These are phyloP conservation scores for Fraxinus velutina DNA, from an alignment of 305 asterid species.

Conservation along the genomic window DNA sequence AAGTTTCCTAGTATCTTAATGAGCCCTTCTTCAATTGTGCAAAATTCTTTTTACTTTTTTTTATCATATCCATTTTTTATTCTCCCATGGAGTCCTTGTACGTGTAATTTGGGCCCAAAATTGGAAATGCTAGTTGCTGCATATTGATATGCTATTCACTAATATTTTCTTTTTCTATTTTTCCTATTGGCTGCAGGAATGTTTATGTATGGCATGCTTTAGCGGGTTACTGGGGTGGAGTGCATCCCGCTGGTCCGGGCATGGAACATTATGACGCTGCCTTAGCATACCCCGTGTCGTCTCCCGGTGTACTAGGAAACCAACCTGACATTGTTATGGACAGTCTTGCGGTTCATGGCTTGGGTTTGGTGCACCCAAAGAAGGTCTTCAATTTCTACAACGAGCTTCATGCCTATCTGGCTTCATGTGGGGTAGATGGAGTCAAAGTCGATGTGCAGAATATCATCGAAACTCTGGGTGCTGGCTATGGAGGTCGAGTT, in stretches of 20 bases:
- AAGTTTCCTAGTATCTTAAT: conserved; percentile 17
- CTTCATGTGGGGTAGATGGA: conserved; percentile 69
- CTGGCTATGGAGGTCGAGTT: conserved; percentile 76
- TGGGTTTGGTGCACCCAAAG: conserved; percentile 69
- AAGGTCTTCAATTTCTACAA: conserved; percentile 66
- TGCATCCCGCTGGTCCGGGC: conserved; percentile 58
- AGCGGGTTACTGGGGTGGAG: conserved; percentile 87
- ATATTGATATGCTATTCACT: background rate
- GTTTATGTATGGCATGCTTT: conserved; percentile 82
- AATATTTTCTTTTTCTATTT: background rate
- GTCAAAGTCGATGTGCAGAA: conserved; percentile 84
- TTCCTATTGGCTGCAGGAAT: conserved; percentile 24
- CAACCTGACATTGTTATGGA: conserved; percentile 73
- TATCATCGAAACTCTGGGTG: conserved; percentile 69
- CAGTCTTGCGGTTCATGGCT: conserved; percentile 64
- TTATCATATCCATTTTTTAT: background rate
- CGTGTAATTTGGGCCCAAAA: background rate
- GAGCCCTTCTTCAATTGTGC: background rate
- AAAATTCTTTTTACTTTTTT: background rate
- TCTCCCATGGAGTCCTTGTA: background rate
- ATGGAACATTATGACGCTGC: conserved; percentile 66
- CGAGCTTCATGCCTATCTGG: conserved; percentile 74
- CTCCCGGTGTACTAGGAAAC: conserved; percentile 70
- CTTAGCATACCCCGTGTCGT: conserved; percentile 58
- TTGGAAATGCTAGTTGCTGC: background rate